Evolutionary conservation across 1,284 basidiomycete genomes (phyloP).

Genomic region (Neonothopanus nambi): DNA sequence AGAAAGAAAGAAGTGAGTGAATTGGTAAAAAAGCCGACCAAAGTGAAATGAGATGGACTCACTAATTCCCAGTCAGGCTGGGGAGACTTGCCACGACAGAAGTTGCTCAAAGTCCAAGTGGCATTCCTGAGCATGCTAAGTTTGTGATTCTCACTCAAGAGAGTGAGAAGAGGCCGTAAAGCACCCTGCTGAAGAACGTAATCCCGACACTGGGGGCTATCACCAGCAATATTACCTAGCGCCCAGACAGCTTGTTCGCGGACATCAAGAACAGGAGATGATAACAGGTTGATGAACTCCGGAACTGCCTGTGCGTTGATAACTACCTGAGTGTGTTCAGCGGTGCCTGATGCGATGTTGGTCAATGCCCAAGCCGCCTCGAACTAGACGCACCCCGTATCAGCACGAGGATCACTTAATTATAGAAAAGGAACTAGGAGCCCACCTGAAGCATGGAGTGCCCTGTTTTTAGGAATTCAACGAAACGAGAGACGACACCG

Average conservation of each 20-base stretch:
- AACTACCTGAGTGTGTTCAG: constrained; percentile 97
- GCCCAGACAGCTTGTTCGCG: constrained; percentile 98
- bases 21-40: constrained; percentile 6
- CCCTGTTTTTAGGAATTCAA: constrained; percentile 87
- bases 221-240: constrained; percentile 94
- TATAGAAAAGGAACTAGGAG: constrained; percentile 18
- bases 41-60: constrained; percentile 24
- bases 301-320: constrained; percentile 94
- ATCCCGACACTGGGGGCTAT: constrained; percentile 92
- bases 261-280: constrained; percentile 86
- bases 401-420: constrained; percentile 10
- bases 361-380: constrained; percentile 99
- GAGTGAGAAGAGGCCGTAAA: constrained; percentile 67
- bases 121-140: constrained; percentile 97
- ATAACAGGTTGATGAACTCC: constrained; percentile 94
- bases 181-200: constrained; percentile 83
- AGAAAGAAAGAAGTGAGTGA: constrained; percentile 2
- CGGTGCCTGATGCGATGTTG: constrained; percentile 99
- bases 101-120: constrained; percentile 98
- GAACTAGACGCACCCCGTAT: constrained; percentile 61
- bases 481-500: constrained; percentile 96
- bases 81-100: constrained; percentile 94
- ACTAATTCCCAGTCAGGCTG: constrained; percentile 96
- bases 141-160: constrained; percentile 88
- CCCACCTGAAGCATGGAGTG: constrained; percentile 95